Percentiles rank a stretch among this genome's conserved stretches.
phyloP scores from a whole-genome alignment of 148 eudicot genomes.

The Simmondsia chinensis region DNA sequence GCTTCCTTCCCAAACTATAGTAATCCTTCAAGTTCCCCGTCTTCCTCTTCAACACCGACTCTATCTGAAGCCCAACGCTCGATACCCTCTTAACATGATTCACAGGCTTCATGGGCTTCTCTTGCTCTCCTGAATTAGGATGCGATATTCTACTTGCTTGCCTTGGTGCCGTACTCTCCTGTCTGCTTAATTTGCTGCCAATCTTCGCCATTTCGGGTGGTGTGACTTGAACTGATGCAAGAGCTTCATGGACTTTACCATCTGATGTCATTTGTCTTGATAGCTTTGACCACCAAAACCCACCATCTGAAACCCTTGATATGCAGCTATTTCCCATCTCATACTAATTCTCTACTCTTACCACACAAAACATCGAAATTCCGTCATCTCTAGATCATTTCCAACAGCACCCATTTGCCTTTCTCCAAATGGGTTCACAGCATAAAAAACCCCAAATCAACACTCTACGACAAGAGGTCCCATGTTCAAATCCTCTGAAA shows the following conservation, averaged over 20 bases:
- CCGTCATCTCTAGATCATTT: neutral
- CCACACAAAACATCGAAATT: neutral
- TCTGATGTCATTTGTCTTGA: slow-evolving; percentile 8
- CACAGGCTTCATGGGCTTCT: slow-evolving; percentile 16
- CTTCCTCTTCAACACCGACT: slow-evolving; percentile 55
- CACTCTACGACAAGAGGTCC: no score
- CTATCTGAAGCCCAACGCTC: slow-evolving; percentile 58
- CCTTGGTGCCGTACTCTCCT: no score
- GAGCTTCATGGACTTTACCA: slow-evolving; percentile 7
- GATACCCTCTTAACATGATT: slow-evolving; percentile 35
- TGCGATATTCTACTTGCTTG: slow-evolving; percentile 1
- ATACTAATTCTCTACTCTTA: slow-evolving; percentile 4
- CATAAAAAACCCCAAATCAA: no score
- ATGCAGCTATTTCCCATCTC: slow-evolving; percentile 78
- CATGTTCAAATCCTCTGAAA: no score
- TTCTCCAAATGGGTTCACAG: slow-evolving; percentile 13
- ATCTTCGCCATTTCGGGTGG: slow-evolving; percentile 50
- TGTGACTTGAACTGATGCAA: slow-evolving; percentile 20
- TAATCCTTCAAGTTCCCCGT: slow-evolving; percentile 55
- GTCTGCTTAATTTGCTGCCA: no score
- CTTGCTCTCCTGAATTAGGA: slow-evolving; percentile 12
- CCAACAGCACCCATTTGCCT: slow-evolving; percentile 10
- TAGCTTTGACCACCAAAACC: slow-evolving; percentile 26
- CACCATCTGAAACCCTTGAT: slow-evolving; percentile 23
- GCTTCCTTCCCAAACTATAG: slow-evolving; percentile 55